Conservation (phyloP, 176 grass and related monocot species). For the Aechmea fasciata region DNA sequence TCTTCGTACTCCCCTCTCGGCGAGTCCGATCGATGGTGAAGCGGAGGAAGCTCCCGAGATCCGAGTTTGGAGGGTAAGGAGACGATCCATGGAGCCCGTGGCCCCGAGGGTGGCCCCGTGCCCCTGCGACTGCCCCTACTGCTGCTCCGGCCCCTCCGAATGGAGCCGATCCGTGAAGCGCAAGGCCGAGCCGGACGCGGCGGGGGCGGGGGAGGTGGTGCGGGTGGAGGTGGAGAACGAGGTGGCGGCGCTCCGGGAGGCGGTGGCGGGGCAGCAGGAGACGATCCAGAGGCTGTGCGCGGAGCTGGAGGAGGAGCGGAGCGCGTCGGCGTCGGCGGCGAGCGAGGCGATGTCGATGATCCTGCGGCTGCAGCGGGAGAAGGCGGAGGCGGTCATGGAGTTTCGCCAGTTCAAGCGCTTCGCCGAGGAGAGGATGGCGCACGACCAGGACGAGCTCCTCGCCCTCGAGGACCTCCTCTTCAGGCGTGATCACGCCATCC, state of each 20-base stretch:
- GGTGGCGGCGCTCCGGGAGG: slow-evolving; percentile 44
- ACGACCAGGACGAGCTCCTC: slow-evolving; percentile 51
- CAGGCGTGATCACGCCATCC: slow-evolving; percentile 40
- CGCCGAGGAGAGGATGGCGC: slow-evolving; percentile 63
- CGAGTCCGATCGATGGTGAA: too few species aligned
- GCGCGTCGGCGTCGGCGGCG: slow-evolving; percentile 47
- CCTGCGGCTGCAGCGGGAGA: slow-evolving; percentile 70
- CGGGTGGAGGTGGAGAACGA: slow-evolving; percentile 64
- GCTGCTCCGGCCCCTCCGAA: slow-evolving; percentile 33
- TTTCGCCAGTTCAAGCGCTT: slow-evolving; percentile 55
- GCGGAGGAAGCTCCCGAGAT: too few species aligned
- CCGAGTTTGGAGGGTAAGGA: background rate
- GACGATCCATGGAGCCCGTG: slow-evolving; percentile 6
- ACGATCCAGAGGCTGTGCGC: slow-evolving; percentile 37
- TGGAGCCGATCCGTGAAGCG: slow-evolving; percentile 80
- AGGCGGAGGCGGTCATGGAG: slow-evolving; percentile 57
- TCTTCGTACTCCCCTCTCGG: too few species aligned
- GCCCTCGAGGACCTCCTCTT: slow-evolving; percentile 61
- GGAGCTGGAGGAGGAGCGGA: slow-evolving; percentile 79
- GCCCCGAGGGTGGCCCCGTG: slow-evolving; percentile 5
- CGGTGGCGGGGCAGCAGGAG: slow-evolving; percentile 34
- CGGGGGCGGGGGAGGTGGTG: slow-evolving; percentile 9
- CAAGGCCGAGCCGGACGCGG: slow-evolving; percentile 28
- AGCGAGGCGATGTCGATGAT: slow-evolving; percentile 87
- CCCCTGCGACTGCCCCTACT: slow-evolving; percentile 32